phyloP scores from a whole-genome alignment of 495 filamentous ascomycete genomes.

The Ascodesmis nigricans region DNA sequence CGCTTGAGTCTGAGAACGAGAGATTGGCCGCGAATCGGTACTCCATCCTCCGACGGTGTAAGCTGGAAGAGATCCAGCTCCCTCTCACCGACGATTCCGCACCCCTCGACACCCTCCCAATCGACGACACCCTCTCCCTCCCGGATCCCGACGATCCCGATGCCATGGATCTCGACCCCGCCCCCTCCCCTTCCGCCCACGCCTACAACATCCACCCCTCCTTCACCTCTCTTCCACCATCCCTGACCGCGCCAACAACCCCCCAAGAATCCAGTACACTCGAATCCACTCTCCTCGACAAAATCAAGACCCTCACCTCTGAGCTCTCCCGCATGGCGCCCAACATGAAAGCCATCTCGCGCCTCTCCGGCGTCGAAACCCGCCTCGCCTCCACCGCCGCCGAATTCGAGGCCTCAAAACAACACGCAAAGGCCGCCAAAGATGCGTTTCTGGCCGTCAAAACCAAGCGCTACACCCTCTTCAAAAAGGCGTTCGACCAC shows the following conservation, averaged over 20 bases:
- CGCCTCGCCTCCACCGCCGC: conserved; percentile 68
- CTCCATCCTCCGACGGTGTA: conserved; percentile 63
- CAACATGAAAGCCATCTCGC: conserved; percentile 85
- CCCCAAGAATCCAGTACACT: conserved; percentile 32
- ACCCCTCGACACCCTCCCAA: conserved; percentile 58
- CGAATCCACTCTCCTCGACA: conserved; percentile 60
- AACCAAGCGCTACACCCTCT: conserved; percentile 64
- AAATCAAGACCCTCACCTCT: conserved; percentile 44
- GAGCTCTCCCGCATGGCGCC: conserved; percentile 86
- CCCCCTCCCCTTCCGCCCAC: conserved; percentile 34
- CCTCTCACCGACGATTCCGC: conserved; percentile 56
- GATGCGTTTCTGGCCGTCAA: conserved; percentile 66
- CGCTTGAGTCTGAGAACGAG: conserved; percentile 61
- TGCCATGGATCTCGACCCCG: conserved; percentile 73
- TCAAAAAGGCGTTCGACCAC: conserved; percentile 84
- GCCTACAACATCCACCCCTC: conserved; percentile 87
- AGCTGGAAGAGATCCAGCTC: conserved; percentile 76
- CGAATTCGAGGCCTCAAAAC: conserved; percentile 67
- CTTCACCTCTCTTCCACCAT: conserved; percentile 68
- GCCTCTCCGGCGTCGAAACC: conserved; percentile 64
- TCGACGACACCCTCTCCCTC: conserved; percentile 50
- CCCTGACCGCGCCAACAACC: conserved; percentile 48
- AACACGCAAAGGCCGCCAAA: conserved; percentile 46
- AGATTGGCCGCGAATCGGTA: conserved; percentile 64
- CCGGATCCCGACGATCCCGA: conserved; percentile 44